Evolutionary conservation across 495 filamentous ascomycete genomes (phyloP).

Genomic region (Penicillium alfredii): DNA sequence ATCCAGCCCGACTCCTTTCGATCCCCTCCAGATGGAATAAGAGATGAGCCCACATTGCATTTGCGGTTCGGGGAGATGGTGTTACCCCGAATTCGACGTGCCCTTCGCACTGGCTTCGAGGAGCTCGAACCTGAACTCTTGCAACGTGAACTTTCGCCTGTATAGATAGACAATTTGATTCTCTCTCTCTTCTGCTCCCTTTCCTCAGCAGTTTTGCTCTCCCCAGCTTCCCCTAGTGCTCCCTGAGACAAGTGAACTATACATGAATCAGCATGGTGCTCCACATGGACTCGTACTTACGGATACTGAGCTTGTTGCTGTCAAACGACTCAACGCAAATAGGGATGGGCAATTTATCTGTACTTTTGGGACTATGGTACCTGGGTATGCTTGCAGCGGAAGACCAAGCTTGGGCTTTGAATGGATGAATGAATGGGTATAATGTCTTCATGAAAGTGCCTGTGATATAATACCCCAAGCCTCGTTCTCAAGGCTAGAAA

Average conservation of each 20-base stretch:
- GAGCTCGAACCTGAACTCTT: constrained; percentile 2
- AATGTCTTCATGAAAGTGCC: no score
- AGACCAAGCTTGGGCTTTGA: constrained; percentile 8
- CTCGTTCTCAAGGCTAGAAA: no score
- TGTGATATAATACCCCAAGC: no score
- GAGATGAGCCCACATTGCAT: background rate
- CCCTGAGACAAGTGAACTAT: no score
- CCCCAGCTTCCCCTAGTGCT: no score
- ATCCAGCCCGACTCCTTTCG: background rate
- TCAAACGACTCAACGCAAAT: constrained; percentile 11
- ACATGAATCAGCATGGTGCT: no score
- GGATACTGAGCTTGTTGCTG: constrained; percentile 13
- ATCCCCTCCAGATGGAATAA: background rate
- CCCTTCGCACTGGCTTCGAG: constrained; percentile 7
- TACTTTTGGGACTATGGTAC: constrained; percentile 17
- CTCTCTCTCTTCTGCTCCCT: no score
- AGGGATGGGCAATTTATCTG: constrained; percentile 8
- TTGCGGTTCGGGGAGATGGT: constrained; percentile 6
- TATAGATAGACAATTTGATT: no score
- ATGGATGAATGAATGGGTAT: no score
- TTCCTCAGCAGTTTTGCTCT: no score
- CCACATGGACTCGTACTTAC: constrained; percentile 18
- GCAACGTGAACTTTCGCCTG: no score
- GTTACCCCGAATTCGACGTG: constrained; percentile 3
- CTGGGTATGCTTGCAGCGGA: constrained; percentile 19